Conservation (phyloP, 176 grass and related monocot genomes). For the Oryza longistaminata region DNA sequence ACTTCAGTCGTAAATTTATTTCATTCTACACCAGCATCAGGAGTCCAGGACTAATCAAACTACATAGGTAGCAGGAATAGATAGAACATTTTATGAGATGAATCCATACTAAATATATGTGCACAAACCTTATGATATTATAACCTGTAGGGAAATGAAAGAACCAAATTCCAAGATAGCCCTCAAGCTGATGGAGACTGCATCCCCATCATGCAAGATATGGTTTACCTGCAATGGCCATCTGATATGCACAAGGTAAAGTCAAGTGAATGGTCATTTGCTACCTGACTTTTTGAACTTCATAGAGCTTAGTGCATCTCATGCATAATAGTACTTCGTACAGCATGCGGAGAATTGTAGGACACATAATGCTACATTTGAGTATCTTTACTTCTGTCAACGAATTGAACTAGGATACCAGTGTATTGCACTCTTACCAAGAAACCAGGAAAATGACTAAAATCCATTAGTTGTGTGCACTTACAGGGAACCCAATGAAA, state of each 20-base stretch:
- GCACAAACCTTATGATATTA: background rate
- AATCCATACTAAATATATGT: background rate
- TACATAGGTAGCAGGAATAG: background rate
- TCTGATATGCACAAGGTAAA: constrained; percentile 58
- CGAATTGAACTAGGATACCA: background rate
- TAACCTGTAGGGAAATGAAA: constrained; percentile 55
- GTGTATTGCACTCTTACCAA: background rate
- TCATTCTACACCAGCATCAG: too few relatives aligned
- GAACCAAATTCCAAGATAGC: constrained; percentile 55
- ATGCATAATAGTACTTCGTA: background rate
- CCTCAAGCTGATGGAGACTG: constrained; percentile 38
- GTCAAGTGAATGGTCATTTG: background rate
- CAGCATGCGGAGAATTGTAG: background rate
- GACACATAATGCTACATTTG: background rate
- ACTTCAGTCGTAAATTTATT: too few relatives aligned
- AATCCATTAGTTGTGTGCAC: background rate
- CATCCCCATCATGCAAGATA: constrained; percentile 58
- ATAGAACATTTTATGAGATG: background rate
- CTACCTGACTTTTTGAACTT: background rate
- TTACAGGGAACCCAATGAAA: constrained; percentile 42
- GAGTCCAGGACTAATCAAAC: background rate
- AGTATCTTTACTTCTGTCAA: background rate
- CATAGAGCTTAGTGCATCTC: background rate
- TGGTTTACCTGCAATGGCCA: constrained; percentile 71
- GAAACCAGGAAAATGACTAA: background rate